These are phyloP conservation scores for Aureobasidium mangrovei DNA, from an alignment of 2,329 filamentous ascomycete species.

Conservation along the genomic window DNA sequence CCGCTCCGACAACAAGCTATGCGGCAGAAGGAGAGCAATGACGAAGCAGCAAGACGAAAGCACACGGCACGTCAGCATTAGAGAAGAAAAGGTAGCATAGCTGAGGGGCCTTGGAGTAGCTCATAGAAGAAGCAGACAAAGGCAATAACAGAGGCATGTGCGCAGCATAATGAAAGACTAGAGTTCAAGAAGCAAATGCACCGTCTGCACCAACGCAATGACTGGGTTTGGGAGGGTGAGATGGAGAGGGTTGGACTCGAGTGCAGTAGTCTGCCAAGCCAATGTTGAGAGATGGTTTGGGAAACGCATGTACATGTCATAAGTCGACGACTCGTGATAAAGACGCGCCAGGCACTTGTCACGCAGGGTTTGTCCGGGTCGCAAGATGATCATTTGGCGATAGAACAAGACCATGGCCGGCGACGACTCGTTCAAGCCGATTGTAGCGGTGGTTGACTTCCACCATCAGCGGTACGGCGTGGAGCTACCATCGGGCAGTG, in stretches of 20 bases:
- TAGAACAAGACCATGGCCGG: constrained; percentile 14
- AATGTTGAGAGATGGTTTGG: not conserved
- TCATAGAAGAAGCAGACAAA: constrained; percentile 11
- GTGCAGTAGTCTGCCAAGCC: not conserved
- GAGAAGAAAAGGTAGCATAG: not conserved
- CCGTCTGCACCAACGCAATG: too few species aligned
- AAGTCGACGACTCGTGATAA: not conserved
- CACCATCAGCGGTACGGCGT: constrained; percentile 40
- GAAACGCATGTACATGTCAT: constrained; percentile 5
- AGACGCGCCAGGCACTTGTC: not conserved
- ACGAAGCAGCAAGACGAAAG: not conserved
- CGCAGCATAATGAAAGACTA: not conserved
- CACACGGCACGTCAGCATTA: not conserved
- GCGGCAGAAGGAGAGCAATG: not conserved
- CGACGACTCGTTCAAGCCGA: constrained; percentile 31
- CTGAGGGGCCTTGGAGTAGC: constrained; percentile 1
- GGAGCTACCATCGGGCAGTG: not conserved
- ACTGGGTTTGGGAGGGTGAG: not conserved
- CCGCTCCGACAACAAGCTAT: not conserved
- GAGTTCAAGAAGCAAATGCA: not conserved
- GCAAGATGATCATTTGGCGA: constrained; percentile 6
- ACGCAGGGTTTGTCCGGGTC: not conserved
- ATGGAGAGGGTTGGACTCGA: not conserved
- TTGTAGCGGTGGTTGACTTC: constrained; percentile 46
- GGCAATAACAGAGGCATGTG: not conserved